Evolutionary conservation across 352 stramenopile genomes (phyloP).

Genomic region (Peronospora destructor): DNA sequence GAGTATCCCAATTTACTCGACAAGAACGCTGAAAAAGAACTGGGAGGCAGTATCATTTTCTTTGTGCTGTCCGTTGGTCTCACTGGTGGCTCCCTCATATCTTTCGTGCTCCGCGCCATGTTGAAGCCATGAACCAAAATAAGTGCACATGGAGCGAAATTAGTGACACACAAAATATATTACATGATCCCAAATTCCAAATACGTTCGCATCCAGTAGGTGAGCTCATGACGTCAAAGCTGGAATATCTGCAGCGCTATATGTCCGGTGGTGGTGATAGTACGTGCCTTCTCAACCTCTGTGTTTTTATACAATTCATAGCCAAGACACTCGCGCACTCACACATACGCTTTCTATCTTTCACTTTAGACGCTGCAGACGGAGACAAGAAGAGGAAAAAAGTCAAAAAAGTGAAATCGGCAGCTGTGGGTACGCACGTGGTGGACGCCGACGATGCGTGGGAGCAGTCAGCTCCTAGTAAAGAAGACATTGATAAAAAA

Average conservation of each 20-base stretch:
- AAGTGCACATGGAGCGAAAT: background rate
- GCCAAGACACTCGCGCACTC: slow-evolving; percentile 4
- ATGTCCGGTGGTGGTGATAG: slow-evolving; percentile 33
- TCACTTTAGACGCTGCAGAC: slow-evolving; percentile 16
- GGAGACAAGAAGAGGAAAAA: slow-evolving; percentile 53
- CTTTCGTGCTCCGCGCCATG: slow-evolving; percentile 69
- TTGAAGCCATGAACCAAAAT: slow-evolving; percentile 45
- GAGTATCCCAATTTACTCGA: slow-evolving; percentile 53
- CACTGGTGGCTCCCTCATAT: slow-evolving; percentile 64
- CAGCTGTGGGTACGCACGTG: slow-evolving; percentile 28
- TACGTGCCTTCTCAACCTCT: slow-evolving; percentile 10
- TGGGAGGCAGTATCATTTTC: slow-evolving; percentile 77
- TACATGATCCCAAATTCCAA: background rate
- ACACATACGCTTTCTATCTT: background rate
- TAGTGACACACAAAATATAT: background rate
- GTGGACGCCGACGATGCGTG: slow-evolving; percentile 60
- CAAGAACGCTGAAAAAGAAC: slow-evolving; percentile 57
- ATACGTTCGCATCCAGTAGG: background rate
- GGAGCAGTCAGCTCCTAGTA: slow-evolving; percentile 38
- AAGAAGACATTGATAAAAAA: slow-evolving; percentile 47
- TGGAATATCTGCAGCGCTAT: slow-evolving; percentile 78
- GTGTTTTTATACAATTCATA: background rate
- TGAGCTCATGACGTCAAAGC: slow-evolving; percentile 51
- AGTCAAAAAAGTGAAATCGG: slow-evolving; percentile 35
- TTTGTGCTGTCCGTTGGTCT: slow-evolving; percentile 72